These are phyloP conservation scores for Backusella australiensis DNA, from an alignment of 192 early-diverging fungal genomes.

Conservation along the genomic window DNA sequence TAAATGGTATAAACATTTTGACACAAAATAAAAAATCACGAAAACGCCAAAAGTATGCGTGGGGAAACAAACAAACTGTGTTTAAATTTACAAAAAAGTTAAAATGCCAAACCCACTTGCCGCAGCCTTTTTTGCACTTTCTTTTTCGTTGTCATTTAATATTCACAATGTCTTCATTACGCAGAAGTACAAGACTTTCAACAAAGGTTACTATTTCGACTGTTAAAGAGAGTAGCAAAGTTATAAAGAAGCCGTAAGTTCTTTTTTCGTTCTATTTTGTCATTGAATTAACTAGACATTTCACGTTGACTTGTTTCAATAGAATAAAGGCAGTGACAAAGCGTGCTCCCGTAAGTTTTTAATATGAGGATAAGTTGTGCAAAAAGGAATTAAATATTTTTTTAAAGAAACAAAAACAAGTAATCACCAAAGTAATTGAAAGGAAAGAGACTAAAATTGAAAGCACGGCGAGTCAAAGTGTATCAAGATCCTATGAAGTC, in stretches of 20 bases:
- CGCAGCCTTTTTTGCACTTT: background rate
- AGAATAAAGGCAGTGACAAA: background rate
- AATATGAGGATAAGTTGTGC: background rate
- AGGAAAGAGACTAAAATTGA: background rate
- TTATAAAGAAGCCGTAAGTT: constrained; percentile 2
- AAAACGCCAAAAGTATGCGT: background rate
- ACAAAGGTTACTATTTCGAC: background rate
- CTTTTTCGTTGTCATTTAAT: background rate
- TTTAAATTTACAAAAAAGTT: background rate
- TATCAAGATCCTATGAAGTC: background rate
- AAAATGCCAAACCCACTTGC: background rate
- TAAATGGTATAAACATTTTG: no score
- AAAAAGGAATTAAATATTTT: background rate
- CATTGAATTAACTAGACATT: background rate
- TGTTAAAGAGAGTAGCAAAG: background rate
- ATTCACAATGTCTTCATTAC: background rate
- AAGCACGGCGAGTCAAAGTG: background rate
- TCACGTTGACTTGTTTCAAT: background rate
- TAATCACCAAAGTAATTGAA: background rate
- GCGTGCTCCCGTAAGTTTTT: background rate
- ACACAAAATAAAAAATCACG: background rate
- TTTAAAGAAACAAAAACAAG: background rate
- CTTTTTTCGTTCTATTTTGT: background rate
- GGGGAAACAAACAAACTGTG: background rate
- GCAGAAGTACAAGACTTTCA: constrained; percentile 6